Base-by-base conservation (phyloP, 768 basidiomycete species). In the Cytidiella melzeri region DNA sequence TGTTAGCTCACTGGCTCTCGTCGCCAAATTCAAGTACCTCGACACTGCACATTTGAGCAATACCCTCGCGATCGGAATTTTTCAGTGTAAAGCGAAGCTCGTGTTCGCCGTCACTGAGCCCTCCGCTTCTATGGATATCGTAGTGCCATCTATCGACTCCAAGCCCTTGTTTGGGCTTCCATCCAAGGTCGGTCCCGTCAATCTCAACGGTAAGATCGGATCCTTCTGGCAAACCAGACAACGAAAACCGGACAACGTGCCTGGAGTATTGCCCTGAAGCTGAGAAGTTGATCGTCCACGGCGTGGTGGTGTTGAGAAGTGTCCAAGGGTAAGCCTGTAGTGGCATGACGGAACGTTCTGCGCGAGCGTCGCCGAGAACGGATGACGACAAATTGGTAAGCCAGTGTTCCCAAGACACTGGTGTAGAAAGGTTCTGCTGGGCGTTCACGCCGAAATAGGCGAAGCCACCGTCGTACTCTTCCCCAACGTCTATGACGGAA, bases 391-490 rank as follows among this genome's bases (percentile, higher is more conserved):
- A 12, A 18, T 54, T 41, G 5, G 77, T 70, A 44, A 89, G 70
- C 88, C 88, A 91, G 53, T 87, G 82, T 0, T 70, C 62, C 88
- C 88, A 91, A 5, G 82, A 74, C 24, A 85, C 58, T 26, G 71
- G 64, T 23, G 67, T 47, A 9, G 64, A 62, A 26, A 66, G 56
- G 53, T 79, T 62, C 40, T 74, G 66, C 23, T 73, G 71, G 3
- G 84, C 76, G 57, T 91, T 87, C 28, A 74, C 71, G 13, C 87
- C 87, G 56, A 74, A 86, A 63, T 90, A 91, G 3, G 71, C 81
- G 52, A 65, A 79, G 3, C 85, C 87, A 11, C 87, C 87, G 55
- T 90, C 88, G 59, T 91, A 89, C 66, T 89, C 87, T 65, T 90
- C 88, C 3, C 88, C 88, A 18, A 87, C 81, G 5, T 78, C 68